Base-by-base conservation (phyloP, 345 rosid genomes). In the Carallia pectinifolia region DNA sequence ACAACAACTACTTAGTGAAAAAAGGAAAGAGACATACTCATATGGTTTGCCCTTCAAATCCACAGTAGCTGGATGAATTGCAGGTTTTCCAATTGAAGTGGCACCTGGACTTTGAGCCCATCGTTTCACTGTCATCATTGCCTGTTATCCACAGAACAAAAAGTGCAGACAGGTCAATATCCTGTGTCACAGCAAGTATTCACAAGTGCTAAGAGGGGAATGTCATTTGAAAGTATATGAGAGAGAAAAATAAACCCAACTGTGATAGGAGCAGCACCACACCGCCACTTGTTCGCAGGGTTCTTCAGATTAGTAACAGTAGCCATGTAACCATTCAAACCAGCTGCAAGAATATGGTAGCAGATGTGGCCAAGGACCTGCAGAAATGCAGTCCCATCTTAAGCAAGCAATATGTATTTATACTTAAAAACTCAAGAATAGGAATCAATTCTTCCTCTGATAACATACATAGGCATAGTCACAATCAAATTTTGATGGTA, bases 271-370 rank as follows among this genome's bases (percentile, higher is more conserved):
- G 99, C 96, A 76, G 98, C 98, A 74, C 96, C 94, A 78, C 98
- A 95, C 2, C 86, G 86, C 99, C 99, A 95, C 82, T 89, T 95
- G 82, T 92, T 95, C 63, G 82, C 86, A 64, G 92, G 97, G 81
- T 88, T 85, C 81, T 92, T 95, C 48, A 95, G 78, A 80, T 95
- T 95, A 72, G 92, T 89, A n/a, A 89, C 64, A 58, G 98, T 95
- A 66, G 98, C 94, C 98, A 95, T 85, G 89, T 90, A 95, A 68
- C 99, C 99, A 66, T 90, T 95, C 81, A 95, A 77, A 81, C 90
- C 94, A 80, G 97, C 98, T 65, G 98, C 98, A 18, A 95, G 85
- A 75, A 92, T 75, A 79, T 95, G 98, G 83, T 90, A 95, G 81
- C 91, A 82, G 71, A 90, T 84, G 69, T 95, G 94, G 69, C 99